phyloP scores from a whole-genome alignment of 2,329 filamentous ascomycete species.

The Cordyceps militaris region DNA sequence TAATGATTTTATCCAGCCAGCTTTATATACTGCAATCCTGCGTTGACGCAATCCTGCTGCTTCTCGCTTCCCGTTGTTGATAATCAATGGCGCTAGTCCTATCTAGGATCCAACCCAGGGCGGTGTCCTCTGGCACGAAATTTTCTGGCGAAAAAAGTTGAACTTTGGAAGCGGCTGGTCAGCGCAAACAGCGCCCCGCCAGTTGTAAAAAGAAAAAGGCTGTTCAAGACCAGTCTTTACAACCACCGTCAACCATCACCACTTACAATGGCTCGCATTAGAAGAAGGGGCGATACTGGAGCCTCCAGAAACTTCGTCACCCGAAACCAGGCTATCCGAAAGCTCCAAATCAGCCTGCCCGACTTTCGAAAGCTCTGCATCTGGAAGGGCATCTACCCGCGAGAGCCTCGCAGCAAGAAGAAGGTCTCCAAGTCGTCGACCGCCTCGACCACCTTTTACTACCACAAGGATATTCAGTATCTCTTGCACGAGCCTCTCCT shows the following conservation, averaged over 20 bases:
- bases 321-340: constrained; percentile 91
- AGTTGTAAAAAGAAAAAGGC: constrained; percentile 13
- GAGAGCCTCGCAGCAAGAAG: constrained; percentile 94
- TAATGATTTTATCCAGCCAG: too few species aligned
- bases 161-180: constrained; percentile 1
- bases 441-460: constrained; percentile 85
- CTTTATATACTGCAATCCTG: background rate
- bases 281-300: constrained; percentile 89
- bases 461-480: constrained; percentile 94
- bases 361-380: constrained; percentile 98
- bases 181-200: constrained; percentile 28
- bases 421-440: constrained; percentile 91
- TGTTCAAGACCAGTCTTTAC: constrained; percentile 9
- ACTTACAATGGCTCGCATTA: constrained; percentile 62
- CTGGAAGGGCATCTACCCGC: constrained; percentile 98
- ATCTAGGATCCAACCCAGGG: background rate
- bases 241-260: constrained; percentile 4
- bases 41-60: background rate
- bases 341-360: constrained; percentile 92
- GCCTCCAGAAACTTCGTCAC: constrained; percentile 98
- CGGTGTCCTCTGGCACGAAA: constrained; percentile 9
- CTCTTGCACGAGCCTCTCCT: constrained; percentile 93
- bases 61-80: background rate
- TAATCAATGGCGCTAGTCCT: background rate
- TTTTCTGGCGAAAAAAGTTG: constrained; percentile 16